Evolutionary conservation across 495 filamentous ascomycete species (phyloP), one percentile per base, ranked within the genome.

Genomic region (Lophiostoma macrostomum): DNA sequence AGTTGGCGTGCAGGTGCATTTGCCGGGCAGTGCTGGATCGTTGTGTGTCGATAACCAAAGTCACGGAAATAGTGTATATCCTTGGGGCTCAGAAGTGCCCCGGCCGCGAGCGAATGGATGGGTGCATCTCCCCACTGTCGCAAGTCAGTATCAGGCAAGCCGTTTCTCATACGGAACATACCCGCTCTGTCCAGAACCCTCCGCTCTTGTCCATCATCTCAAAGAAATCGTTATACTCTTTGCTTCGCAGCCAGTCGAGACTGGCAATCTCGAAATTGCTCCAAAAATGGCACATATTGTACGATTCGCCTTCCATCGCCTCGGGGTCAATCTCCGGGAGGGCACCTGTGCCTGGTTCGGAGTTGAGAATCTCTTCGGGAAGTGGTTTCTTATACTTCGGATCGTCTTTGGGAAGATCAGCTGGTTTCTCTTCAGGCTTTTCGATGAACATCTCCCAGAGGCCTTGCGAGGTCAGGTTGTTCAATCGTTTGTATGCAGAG

Each of bases 231-330:
- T 94, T 87, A 68, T 99, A 99, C 61, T 85, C 84, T 70, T 95
- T 89, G 74, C 90, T 95, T 60, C 93, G 81, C 80, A 96, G 96
- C 77, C 88, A 99, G 74, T 88, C 85, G 45, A 99, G 77, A 46
- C 84, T 82, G 16, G 93, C 93, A 72, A 99, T 99, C 72, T 99
- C 93, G 52, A 99, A 99, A 68, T 99, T 99, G 76, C 89, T 95
- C 93, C 93, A 99, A 77, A 97, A 99, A 76, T 99, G 93, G 72
- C 93, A 99, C 93, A 99, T 99, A 75, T 99, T 99, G 75, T 99
- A 99, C 58, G 80, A 86, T 65, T 99, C 93, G 52, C 88, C 87
- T 66, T 96, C 94, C 93, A 99, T 99, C 14, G 85, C 83, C 65
- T 97, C 94, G 0, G 83, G 80, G 66, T 97, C 89, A 36, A 96